These are phyloP conservation scores for Parafenestella ontariensis DNA, from an alignment of 2,329 filamentous ascomycete genomes.

Conservation along the genomic window DNA sequence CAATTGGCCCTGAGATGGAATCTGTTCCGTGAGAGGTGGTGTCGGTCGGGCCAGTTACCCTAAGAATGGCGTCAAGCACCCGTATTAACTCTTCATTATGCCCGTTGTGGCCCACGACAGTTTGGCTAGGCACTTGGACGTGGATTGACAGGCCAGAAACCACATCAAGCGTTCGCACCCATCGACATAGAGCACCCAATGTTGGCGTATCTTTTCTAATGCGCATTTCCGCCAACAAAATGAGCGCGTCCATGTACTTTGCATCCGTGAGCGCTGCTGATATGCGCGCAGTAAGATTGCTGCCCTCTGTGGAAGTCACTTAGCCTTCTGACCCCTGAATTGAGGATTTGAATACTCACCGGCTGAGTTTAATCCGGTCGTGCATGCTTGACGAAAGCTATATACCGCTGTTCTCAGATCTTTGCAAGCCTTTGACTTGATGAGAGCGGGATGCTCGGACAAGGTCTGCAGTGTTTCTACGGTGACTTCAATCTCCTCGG, in stretches of 20 bases:
- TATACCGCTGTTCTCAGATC: slow-evolving; percentile 72
- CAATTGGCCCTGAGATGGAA: slow-evolving; percentile 57
- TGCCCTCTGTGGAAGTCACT: slow-evolving; percentile 52
- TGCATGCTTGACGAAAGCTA: slow-evolving; percentile 72
- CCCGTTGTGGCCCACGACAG: slow-evolving; percentile 48
- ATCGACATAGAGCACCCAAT: slow-evolving; percentile 72
- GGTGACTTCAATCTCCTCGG: slow-evolving; percentile 72
- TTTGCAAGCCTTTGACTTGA: slow-evolving; percentile 73
- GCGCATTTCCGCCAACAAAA: slow-evolving; percentile 73
- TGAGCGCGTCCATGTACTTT: slow-evolving; percentile 69
- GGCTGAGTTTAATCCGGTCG: slow-evolving; percentile 68
- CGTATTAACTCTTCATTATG: slow-evolving; percentile 60
- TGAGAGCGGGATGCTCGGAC: slow-evolving; percentile 65
- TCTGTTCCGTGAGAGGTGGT: slow-evolving; percentile 38
- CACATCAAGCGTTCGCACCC: slow-evolving; percentile 75
- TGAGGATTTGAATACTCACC: slow-evolving; percentile 41
- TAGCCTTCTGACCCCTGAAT: neutral
- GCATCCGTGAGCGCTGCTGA: slow-evolving; percentile 70
- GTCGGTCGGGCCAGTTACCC: slow-evolving; percentile 69
- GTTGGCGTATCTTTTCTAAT: slow-evolving; percentile 71
- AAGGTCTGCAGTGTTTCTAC: slow-evolving; percentile 69
- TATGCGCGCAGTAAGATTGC: slow-evolving; percentile 71
- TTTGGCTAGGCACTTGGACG: slow-evolving; percentile 50
- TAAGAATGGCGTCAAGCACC: slow-evolving; percentile 69
- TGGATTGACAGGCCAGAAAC: slow-evolving; percentile 69